Conservation (phyloP, 2,329 filamentous ascomycete species). For the Scedosporium boydii region DNA sequence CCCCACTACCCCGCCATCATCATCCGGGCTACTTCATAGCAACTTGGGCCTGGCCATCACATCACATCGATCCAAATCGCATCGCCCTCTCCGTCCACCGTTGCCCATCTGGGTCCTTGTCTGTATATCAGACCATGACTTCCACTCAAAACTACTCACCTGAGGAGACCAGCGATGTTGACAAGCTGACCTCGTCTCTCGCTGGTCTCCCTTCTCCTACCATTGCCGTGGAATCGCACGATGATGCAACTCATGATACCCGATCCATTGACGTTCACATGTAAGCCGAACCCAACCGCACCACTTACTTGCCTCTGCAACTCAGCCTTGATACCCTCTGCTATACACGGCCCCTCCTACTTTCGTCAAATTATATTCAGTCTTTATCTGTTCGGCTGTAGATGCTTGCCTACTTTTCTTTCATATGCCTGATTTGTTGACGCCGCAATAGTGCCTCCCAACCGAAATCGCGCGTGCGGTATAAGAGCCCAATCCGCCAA, state of each 20-base stretch:
- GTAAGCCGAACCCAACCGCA: slow-evolving; percentile 2
- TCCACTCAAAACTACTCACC: not conserved
- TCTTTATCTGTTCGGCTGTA: not conserved
- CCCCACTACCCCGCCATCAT: not conserved
- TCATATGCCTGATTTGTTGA: not conserved
- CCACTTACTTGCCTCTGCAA: not conserved
- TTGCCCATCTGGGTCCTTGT: too few relatives aligned
- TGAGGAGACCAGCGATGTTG: not conserved
- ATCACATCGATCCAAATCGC: too few relatives aligned
- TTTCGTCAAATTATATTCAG: too few relatives aligned
- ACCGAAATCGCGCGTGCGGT: slow-evolving; percentile 1
- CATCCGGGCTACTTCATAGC: not conserved
- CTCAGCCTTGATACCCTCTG: not conserved
- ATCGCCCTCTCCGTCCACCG: too few relatives aligned
- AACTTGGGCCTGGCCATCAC: too few relatives aligned
- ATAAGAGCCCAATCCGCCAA: slow-evolving; percentile 42
- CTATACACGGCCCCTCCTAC: too few relatives aligned
- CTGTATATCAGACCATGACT: not conserved
- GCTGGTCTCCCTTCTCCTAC: slow-evolving; percentile 24
- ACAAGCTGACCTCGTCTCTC: not conserved
- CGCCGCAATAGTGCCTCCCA: not conserved
- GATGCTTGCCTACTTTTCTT: not conserved
- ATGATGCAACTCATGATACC: not conserved
- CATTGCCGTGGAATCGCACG: slow-evolving; percentile 24
- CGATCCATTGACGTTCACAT: slow-evolving; percentile 1